A percentile compares a stretch with the other conserved stretches of the same genome.
phyloP scores from a whole-genome alignment of 192 early-diverging fungal genomes.

The Mortierella alpina region DNA sequence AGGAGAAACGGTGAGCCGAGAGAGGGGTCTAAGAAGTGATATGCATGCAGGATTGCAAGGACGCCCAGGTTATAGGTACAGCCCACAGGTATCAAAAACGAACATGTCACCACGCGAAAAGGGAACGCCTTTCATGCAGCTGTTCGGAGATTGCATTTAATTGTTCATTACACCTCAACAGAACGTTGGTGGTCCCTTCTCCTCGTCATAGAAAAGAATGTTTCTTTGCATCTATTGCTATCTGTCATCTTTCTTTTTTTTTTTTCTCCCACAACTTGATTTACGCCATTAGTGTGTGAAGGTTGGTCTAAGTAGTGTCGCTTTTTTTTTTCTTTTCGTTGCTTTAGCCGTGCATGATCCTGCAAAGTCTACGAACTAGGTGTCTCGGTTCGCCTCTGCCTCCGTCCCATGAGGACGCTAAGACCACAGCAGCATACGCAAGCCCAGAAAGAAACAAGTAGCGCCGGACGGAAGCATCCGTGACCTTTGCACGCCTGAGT shows the following conservation, averaged over 20 bases:
- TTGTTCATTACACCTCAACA: no score
- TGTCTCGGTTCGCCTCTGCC: conserved; percentile 10
- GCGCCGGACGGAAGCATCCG: conserved; percentile 34
- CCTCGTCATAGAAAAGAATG: neutral
- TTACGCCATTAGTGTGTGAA: neutral
- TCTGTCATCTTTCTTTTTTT: neutral
- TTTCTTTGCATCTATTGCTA: neutral
- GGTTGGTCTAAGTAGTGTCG: neutral
- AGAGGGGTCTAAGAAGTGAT: no score
- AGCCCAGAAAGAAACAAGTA: conserved; percentile 24
- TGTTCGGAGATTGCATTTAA: no score
- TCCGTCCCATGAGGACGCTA: conserved; percentile 2
- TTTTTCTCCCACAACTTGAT: neutral
- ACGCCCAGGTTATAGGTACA: no score
- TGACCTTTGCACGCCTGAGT: conserved; percentile 27
- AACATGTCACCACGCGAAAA: no score
- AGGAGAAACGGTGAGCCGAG: no score
- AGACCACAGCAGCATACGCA: conserved; percentile 18
- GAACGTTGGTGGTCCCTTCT: neutral
- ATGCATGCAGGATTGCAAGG: no score
- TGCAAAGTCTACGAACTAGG: neutral
- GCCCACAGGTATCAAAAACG: no score
- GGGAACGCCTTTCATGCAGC: no score
- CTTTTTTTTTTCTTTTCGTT: neutral
- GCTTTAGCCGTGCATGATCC: neutral